Evolutionary conservation across 257 asterid genomes (phyloP), one percentile per base, ranked within the genome.

Genomic region (Linderniella brevidens): DNA sequence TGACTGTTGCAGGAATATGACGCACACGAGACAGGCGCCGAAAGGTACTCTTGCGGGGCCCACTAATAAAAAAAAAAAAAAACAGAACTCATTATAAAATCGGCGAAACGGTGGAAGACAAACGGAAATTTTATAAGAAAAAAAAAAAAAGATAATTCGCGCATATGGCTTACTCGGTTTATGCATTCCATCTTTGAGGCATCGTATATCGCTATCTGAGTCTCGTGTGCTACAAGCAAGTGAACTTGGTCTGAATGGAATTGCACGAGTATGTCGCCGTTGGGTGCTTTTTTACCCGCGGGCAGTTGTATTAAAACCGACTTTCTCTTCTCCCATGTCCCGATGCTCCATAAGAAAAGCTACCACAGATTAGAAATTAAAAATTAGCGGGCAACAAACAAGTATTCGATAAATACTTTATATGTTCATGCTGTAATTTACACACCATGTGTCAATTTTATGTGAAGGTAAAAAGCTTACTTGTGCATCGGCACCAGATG

Each of bases 401-500:
- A 6, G 32, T 25, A 2, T 25, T 25, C 32, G 3, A 25, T 25
- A 25, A 25, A 25, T n/a, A n/a, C n/a, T n/a, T n/a, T n/a, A n/a
- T n/a, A n/a, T n/a, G n/a, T n/a, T n/a, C n/a, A n/a, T n/a, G n/a
- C n/a, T n/a, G n/a, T n/a, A n/a, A n/a, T n/a, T n/a, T n/a, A n/a
- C n/a, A n/a, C n/a, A n/a, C n/a, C n/a, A n/a, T n/a, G n/a, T n/a
- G n/a, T n/a, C n/a, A n/a, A n/a, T n/a, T n/a, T n/a, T n/a, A 14
- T 13, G 14, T 2, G 29, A 29, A 32, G 19, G 45, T 2, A 50
- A 19, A 44, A 2, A 13, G 16, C 79, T 58, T 66, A 68, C 97
- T 79, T 77, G 93, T 10, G 97, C 93, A 76, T 87, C 97, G 64
- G 93, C 95, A 49, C 95, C 97, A 9, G 97, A 87, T 48, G 97